phyloP scores from a whole-genome alignment of 805 yeast species.

The Candida nanaspora region DNA sequence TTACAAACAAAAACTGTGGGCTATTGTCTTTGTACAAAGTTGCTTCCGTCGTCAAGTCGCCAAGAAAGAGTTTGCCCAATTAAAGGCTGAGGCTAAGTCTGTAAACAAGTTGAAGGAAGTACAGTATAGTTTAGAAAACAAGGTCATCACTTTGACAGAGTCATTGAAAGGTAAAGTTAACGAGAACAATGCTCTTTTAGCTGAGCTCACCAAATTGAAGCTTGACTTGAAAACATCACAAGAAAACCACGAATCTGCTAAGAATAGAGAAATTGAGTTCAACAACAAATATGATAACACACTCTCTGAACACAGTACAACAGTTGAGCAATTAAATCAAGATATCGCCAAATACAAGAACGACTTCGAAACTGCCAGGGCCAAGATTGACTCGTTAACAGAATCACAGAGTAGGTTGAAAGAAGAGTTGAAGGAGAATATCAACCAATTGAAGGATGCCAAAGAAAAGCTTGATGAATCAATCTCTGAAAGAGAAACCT shows the following conservation, averaged over 20 bases:
- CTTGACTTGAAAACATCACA: slow-evolving; percentile 46
- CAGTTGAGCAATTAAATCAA: slow-evolving; percentile 41
- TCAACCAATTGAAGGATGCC: slow-evolving; percentile 56
- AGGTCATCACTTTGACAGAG: slow-evolving; percentile 94
- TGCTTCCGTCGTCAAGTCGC: slow-evolving; percentile 75
- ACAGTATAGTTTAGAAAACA: slow-evolving; percentile 88
- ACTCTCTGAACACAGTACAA: slow-evolving; percentile 39
- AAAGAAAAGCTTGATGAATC: slow-evolving; percentile 51
- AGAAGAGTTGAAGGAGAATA: slow-evolving; percentile 52
- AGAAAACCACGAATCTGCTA: slow-evolving; percentile 44
- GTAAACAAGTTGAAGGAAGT: slow-evolving; percentile 86
- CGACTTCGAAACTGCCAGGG: slow-evolving; percentile 51
- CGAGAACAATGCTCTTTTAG: slow-evolving; percentile 68
- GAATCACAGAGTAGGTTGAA: slow-evolving; percentile 56
- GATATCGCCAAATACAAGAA: slow-evolving; percentile 48
- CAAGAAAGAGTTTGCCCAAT: slow-evolving; percentile 46
- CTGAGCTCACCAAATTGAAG: slow-evolving; percentile 51
- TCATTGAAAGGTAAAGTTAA: slow-evolving; percentile 69
- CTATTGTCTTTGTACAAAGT: slow-evolving; percentile 70
- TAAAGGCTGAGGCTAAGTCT: slow-evolving; percentile 86
- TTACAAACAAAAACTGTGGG: slow-evolving; percentile 38
- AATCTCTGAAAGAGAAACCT: slow-evolving; percentile 58
- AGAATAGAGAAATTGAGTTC: slow-evolving; percentile 48
- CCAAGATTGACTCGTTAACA: slow-evolving; percentile 52
- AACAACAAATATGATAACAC: slow-evolving; percentile 37